These are phyloP conservation scores for Mycena galopus DNA, from an alignment of 768 basidiomycete species.

Conservation along the genomic window DNA sequence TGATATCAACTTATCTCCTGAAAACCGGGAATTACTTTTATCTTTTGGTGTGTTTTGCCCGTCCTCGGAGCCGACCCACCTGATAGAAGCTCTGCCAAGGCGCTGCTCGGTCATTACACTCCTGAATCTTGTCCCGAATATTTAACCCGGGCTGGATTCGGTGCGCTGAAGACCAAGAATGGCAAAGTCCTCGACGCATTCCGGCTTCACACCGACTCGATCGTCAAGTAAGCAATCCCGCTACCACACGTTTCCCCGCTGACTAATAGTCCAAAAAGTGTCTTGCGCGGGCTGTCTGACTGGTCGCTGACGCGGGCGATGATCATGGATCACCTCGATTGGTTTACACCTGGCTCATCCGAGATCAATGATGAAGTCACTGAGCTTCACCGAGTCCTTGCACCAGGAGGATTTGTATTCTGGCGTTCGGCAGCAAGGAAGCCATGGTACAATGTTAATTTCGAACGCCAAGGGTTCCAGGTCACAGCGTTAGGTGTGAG, in stretches of 20 bases:
- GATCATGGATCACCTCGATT: conserved; percentile 81
- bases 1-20: conserved; percentile 60
- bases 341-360: conserved; percentile 62
- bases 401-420: conserved; percentile 70
- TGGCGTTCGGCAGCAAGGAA: conserved; percentile 75
- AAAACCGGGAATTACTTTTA: conserved; percentile 80
- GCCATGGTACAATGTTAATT: conserved; percentile 76
- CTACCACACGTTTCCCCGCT: neutral
- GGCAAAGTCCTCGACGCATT: conserved; percentile 64
- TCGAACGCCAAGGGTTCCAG: conserved; percentile 65
- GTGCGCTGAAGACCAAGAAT: conserved; percentile 63
- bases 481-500: conserved; percentile 67
- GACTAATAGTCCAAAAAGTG: conserved; percentile 39
- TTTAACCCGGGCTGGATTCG: conserved; percentile 72
- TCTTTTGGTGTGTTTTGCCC: conserved; percentile 55
- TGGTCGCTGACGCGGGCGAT: conserved; percentile 71
- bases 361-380: conserved; percentile 66
- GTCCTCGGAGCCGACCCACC: conserved; percentile 1
- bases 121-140: conserved; percentile 72
- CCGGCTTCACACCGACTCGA: conserved; percentile 79
- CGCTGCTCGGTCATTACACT: conserved; percentile 68
- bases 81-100: conserved; percentile 36
- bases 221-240: conserved; percentile 65
- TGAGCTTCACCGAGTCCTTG: conserved; percentile 69
- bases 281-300: conserved; percentile 47